Evolutionary conservation across 2,329 filamentous ascomycete species (phyloP).

Genomic region (Blumeria graminis): DNA sequence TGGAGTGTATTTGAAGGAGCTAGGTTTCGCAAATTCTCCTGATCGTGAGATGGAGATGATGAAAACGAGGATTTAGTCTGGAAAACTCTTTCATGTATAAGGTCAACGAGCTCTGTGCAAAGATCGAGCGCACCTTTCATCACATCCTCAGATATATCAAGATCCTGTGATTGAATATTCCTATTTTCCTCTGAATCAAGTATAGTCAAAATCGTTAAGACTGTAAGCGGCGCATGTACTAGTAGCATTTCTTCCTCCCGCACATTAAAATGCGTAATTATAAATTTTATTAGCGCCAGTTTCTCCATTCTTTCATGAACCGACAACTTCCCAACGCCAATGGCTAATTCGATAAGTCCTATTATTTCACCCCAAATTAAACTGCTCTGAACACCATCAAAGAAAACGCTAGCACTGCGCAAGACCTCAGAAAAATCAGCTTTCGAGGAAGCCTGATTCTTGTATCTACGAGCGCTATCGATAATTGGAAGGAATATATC

Average conservation of each 20-base stretch:
- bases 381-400: constrained; percentile 86
- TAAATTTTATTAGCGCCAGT: constrained; percentile 54
- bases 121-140: constrained; percentile 21
- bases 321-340: constrained; percentile 22
- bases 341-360: constrained; percentile 36
- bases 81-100: constrained; percentile 42
- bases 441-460: constrained; percentile 36
- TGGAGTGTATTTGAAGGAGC: constrained; percentile 30
- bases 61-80: constrained; percentile 14
- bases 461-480: constrained; percentile 53
- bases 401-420: constrained; percentile 83
- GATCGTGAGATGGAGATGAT: constrained; percentile 8
- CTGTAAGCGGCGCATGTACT: constrained; percentile 55
- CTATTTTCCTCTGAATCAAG: constrained; percentile 24
- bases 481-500: constrained; percentile 74
- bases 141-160: constrained; percentile 10
- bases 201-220: constrained; percentile 36
- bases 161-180: constrained; percentile 3
- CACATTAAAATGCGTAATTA: constrained; percentile 73
- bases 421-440: constrained; percentile 65
- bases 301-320: constrained; percentile 28
- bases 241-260: constrained; percentile 89
- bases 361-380: constrained; percentile 75
- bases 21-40: constrained; percentile 13
- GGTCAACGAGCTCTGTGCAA: constrained; percentile 31